phyloP scores from a whole-genome alignment of 768 basidiomycete species.

The Exidia glandulosa region DNA sequence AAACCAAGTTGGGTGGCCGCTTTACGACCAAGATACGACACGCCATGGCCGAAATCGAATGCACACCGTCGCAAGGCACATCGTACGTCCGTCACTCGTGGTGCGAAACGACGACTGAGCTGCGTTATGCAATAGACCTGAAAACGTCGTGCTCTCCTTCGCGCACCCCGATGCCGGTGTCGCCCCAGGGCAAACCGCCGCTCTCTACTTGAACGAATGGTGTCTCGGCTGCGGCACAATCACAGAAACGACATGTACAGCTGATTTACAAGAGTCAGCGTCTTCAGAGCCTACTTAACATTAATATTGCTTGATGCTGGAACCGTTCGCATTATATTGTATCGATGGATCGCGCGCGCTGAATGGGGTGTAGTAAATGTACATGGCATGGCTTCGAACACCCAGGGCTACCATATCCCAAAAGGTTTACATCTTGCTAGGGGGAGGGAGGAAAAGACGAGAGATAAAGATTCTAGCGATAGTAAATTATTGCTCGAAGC shows the following conservation, averaged over 20 bases:
- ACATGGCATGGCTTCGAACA: too few relatives aligned
- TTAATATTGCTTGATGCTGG: neutral
- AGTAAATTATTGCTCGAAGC: too few relatives aligned
- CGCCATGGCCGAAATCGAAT: constrained; percentile 45
- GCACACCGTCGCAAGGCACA: constrained; percentile 37
- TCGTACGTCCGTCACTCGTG: too few relatives aligned
- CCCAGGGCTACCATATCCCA: too few relatives aligned
- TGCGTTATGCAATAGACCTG: too few relatives aligned
- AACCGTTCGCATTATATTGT: too few relatives aligned
- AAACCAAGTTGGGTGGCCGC: constrained; percentile 27
- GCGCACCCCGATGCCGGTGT: constrained; percentile 47
- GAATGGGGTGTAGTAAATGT: too few relatives aligned
- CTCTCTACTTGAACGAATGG: constrained; percentile 61
- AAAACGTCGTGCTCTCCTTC: neutral
- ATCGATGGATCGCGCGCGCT: too few relatives aligned
- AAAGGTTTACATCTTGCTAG: too few relatives aligned
- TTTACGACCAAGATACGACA: constrained; percentile 58
- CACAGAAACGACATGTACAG: constrained; percentile 7
- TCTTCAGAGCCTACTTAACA: neutral
- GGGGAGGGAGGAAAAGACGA: too few relatives aligned
- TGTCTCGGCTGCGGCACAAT: constrained; percentile 82
- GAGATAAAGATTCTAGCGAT: too few relatives aligned
- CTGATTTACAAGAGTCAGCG: neutral
- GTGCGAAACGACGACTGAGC: too few relatives aligned
- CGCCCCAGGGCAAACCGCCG: constrained; percentile 71